Evolutionary conservation across 768 basidiomycete genomes (phyloP).

Genomic region (Royoungia palumana): DNA sequence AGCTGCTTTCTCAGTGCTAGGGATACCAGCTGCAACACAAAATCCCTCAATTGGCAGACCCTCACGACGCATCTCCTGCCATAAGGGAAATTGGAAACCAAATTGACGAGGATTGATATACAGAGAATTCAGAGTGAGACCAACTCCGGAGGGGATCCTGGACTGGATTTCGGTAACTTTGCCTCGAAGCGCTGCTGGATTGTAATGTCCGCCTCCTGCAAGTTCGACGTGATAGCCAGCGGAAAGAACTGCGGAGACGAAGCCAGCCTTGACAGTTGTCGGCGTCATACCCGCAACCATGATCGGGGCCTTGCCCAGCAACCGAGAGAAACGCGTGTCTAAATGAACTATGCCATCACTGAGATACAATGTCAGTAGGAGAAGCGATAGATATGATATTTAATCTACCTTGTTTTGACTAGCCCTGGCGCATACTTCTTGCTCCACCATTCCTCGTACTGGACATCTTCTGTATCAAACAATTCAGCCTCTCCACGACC

Average conservation of each 20-base stretch:
- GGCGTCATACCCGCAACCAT: conserved; percentile 99
- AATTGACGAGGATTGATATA: conserved; percentile 99
- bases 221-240: conserved; percentile 97
- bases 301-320: conserved; percentile 94
- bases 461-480: conserved; percentile 61
- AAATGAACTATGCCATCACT: conserved; percentile 91
- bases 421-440: conserved; percentile 83
- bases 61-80: conserved; percentile 96
- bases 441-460: conserved; percentile 86
- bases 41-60: conserved; percentile 98
- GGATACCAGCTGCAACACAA: conserved; percentile 97
- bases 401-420: conserved; percentile 79
- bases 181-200: conserved; percentile 77
- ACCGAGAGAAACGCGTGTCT: conserved; percentile 94
- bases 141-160: conserved; percentile 82
- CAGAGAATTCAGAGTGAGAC: conserved; percentile 89
- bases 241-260: conserved; percentile 87
- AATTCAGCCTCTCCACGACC: conserved; percentile 87
- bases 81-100: conserved; percentile 93
- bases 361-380: not conserved
- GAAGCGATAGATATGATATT: not conserved
- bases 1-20: conserved; percentile 92
- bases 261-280: conserved; percentile 91
- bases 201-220: conserved; percentile 98
- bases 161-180: conserved; percentile 93